phyloP scores from a whole-genome alignment of 2,329 filamentous ascomycete species.

The Xylaria sp. region DNA sequence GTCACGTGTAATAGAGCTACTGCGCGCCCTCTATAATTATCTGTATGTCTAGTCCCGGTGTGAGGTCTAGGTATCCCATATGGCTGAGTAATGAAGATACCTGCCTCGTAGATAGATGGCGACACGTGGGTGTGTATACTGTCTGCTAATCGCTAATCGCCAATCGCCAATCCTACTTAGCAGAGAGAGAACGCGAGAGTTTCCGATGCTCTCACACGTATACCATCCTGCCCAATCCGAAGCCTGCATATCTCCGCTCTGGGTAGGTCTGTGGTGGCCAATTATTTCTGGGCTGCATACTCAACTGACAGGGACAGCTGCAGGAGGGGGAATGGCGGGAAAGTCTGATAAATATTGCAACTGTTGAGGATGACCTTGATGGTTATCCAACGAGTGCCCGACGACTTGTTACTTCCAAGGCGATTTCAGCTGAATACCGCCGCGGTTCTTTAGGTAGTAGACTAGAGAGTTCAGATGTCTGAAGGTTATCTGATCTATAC shows the following conservation, averaged over 20 bases:
- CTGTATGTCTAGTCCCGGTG: not conserved
- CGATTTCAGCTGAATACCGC: no score
- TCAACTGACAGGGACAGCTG: slow-evolving; percentile 39
- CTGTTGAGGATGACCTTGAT: slow-evolving; percentile 14
- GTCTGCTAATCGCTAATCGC: not conserved
- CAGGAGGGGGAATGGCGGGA: slow-evolving; percentile 33
- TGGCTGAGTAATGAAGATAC: slow-evolving; percentile 5
- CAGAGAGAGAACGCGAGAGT: not conserved
- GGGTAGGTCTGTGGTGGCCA: slow-evolving; percentile 27
- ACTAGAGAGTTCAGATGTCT: not conserved
- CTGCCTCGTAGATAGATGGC: not conserved
- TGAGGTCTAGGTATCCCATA: slow-evolving; percentile 1
- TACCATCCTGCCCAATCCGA: slow-evolving; percentile 3
- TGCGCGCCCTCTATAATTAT: slow-evolving; percentile 13
- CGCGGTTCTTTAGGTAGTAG: not conserved
- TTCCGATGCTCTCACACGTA: not conserved
- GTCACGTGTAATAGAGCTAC: slow-evolving; percentile 29
- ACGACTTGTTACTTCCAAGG: no score
- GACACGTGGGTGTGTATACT: not conserved
- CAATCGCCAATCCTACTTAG: not conserved
- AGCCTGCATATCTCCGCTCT: slow-evolving; percentile 8
- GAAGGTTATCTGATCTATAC: no score
- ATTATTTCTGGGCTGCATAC: slow-evolving; percentile 36
- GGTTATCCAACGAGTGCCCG: not conserved
- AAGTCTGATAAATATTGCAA: slow-evolving; percentile 18